Base-by-base conservation (phyloP, 2,329 filamentous ascomycete genomes). In the Aspergillus calidoustus region DNA sequence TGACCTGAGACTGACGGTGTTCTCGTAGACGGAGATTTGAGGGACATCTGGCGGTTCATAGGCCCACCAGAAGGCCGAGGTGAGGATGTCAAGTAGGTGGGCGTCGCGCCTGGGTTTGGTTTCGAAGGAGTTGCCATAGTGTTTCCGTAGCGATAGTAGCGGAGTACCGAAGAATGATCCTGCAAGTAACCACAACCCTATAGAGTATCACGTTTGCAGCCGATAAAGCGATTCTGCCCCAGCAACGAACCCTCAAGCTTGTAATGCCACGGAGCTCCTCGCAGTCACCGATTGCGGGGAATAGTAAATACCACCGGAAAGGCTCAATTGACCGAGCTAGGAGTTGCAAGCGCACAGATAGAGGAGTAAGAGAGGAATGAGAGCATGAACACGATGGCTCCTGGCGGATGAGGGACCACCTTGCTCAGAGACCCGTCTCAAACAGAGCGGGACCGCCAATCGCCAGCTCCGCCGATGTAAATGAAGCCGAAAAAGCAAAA, bases 91-190 rank as follows among this genome's bases (percentile, higher is more conserved):
- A 79, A 68, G 63, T 79, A 74, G 22, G 74, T 80, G 25, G 79
- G 79, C 57, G 79, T 81, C 38, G 78, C 72, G 56, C 72, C 77
- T 28, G 77, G 76, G 48, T 77, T 76, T 31, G 66, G 70, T 62
- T 79, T 81, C 28, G 79, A 79, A 13, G 79, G 79, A 28, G 79
- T 81, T 34, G 79, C 78, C 79, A 81, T 81, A 59, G 15, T 69
- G 59, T 50, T 15, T 23, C 22, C 11, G 15, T 50, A 25, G 19
- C 15, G 2, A 23, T 17, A 2, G 13, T 2, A n/a, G 22, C 34
- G 19, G 19, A 19, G 19, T 25, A 9, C 11, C 30, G 17, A 6
- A 0, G 23, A 48, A 25, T 17, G 8, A 43, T 51, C 25, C 22
- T 51, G 51, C 31, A 51, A 44, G 50, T 6, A 23, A 13, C 46